A percentile compares a stretch with the other conserved stretches of the same genome.
phyloP scores from a whole-genome alignment of 164 flowering plant genomes.

The Annona cherimola region DNA sequence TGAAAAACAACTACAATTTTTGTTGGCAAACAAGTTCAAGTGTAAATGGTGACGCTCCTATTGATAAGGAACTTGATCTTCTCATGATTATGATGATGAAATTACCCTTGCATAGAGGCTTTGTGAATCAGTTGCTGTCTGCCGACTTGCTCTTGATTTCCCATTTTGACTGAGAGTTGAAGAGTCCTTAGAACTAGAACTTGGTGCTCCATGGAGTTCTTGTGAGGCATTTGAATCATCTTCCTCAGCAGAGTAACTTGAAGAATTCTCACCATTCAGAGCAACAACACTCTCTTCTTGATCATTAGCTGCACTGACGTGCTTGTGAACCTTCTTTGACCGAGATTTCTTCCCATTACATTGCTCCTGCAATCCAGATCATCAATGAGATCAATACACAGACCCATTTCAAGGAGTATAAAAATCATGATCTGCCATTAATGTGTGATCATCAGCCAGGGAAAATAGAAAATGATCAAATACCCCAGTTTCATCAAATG shows the following conservation, averaged over 20 bases:
- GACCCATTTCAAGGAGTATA: background rate
- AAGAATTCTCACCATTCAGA: conserved; percentile 27
- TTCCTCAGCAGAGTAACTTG: conserved; percentile 49
- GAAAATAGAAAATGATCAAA: too few relatives aligned
- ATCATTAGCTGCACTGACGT: conserved; percentile 9
- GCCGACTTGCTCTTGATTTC: conserved; percentile 65
- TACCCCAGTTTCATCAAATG: background rate
- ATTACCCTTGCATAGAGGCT: conserved; percentile 96
- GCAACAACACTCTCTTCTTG: conserved; percentile 31
- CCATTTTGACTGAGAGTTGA: conserved; percentile 32
- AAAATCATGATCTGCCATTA: background rate
- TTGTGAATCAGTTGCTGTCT: conserved; percentile 85
- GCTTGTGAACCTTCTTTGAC: conserved; percentile 41
- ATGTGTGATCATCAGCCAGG: too few relatives aligned
- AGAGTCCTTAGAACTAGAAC: conserved; percentile 22
- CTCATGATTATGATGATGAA: background rate
- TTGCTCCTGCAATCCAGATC: conserved; percentile 26
- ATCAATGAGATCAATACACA: background rate
- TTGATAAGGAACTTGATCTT: background rate
- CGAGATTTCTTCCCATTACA: conserved; percentile 44
- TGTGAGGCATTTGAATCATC: conserved; percentile 56
- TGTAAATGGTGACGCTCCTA: background rate
- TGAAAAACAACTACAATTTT: background rate
- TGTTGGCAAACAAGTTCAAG: background rate
- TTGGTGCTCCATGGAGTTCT: conserved; percentile 30